Percentiles rank a stretch among this genome's conserved stretches.
Evolutionary conservation across 768 basidiomycete species (phyloP).

Genomic region (Tulasnella sp.): DNA sequence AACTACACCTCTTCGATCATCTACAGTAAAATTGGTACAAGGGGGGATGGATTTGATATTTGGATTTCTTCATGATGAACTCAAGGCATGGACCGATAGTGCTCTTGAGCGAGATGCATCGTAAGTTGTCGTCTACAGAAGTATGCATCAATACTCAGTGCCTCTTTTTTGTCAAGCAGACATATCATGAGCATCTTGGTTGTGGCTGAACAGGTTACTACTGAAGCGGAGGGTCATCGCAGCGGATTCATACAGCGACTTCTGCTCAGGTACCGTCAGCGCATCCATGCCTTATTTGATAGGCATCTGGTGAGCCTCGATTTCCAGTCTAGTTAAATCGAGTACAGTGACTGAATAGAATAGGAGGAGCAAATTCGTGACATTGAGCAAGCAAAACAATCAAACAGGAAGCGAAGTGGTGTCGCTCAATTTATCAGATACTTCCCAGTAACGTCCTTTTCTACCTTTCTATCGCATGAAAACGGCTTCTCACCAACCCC

Average conservation of each 20-base stretch:
- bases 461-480: not conserved
- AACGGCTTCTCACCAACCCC: not conserved
- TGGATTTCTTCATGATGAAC: slow-evolving; percentile 73
- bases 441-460: slow-evolving; percentile 46
- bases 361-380: slow-evolving; percentile 78
- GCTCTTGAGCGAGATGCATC: slow-evolving; percentile 62
- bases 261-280: slow-evolving; percentile 70
- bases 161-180: slow-evolving; percentile 31
- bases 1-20: slow-evolving; percentile 43
- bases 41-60: slow-evolving; percentile 92
- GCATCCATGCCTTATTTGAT: slow-evolving; percentile 64
- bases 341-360: not conserved
- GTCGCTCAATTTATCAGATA: slow-evolving; percentile 85
- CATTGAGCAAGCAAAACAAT: slow-evolving; percentile 83
- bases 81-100: slow-evolving; percentile 74
- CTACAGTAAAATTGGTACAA: slow-evolving; percentile 67
- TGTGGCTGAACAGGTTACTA: slow-evolving; percentile 59
- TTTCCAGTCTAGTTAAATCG: not conserved
- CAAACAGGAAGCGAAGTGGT: slow-evolving; percentile 84
- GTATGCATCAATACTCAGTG: not conserved
- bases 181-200: slow-evolving; percentile 76
- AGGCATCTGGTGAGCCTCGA: slow-evolving; percentile 33
- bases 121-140: slow-evolving; percentile 33
- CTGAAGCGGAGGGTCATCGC: slow-evolving; percentile 66
- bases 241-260: slow-evolving; percentile 58